Evolutionary conservation across 2,329 filamentous ascomycete genomes (phyloP).

Genomic region (Verticillium dahliae): DNA sequence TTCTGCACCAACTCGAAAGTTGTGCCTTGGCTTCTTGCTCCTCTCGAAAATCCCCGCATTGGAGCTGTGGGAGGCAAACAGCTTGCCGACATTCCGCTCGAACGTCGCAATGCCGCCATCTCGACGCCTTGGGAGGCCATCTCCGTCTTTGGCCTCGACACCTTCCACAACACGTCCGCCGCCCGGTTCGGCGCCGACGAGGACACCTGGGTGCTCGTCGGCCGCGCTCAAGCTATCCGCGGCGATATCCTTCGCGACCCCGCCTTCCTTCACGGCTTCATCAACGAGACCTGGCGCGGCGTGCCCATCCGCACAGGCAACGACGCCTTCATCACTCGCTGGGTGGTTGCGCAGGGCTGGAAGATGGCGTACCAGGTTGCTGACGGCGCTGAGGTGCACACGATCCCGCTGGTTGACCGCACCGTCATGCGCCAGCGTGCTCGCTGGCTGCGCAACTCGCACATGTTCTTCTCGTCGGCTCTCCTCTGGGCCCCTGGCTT

Average conservation of each 20-base stretch:
- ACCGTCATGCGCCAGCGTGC: slow-evolving; percentile 15
- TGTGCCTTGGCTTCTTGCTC: slow-evolving; percentile 16
- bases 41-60: slow-evolving; percentile 16
- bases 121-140: slow-evolving; percentile 21
- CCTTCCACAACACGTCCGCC: slow-evolving; percentile 10
- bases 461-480: slow-evolving; percentile 1
- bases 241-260: slow-evolving; percentile 14
- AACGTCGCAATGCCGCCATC: slow-evolving; percentile 10
- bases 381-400: slow-evolving; percentile 15
- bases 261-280: slow-evolving; percentile 16
- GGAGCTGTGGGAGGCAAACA: slow-evolving; percentile 17
- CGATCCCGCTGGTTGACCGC: slow-evolving; percentile 11
- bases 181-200: slow-evolving; percentile 15
- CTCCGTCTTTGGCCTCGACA: slow-evolving; percentile 15
- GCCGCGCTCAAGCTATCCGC: slow-evolving; percentile 20
- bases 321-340: slow-evolving; percentile 20
- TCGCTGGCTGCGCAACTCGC: slow-evolving; percentile 16
- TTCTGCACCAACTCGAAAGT: slow-evolving; percentile 10
- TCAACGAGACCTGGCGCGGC: slow-evolving; percentile 14
- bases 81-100: slow-evolving; percentile 13
- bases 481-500: slow-evolving; percentile 4
- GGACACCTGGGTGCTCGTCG: slow-evolving; percentile 18
- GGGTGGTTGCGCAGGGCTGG: slow-evolving; percentile 18
- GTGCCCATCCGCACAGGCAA: slow-evolving; percentile 16
- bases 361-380: slow-evolving; percentile 17